Evolutionary conservation across 2,329 filamentous ascomycete species (phyloP), one percentile per base, ranked within the genome.

Genomic region (Fusarium sterilihyphosum): DNA sequence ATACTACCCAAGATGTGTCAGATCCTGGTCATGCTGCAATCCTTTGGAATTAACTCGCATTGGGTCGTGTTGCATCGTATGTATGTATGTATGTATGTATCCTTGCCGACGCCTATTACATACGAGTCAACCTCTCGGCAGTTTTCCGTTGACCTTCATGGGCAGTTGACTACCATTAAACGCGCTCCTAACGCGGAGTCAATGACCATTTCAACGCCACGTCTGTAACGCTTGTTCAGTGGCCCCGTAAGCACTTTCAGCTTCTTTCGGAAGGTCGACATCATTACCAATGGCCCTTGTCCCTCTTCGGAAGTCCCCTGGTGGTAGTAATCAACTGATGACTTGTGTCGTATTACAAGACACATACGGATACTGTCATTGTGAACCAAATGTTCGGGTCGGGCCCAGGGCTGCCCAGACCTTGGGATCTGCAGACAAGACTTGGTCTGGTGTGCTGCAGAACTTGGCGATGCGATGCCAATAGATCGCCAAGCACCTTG

Each of bases 201-300:
- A 37, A 62, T 31, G 43, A 61, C 53, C 61, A 73, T 60, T 61
- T 54, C 46, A 50, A 67, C 57, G 65, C 71, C 71, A 66, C 61
- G 63, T 61, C 56, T 62, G 41, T 44, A 58, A 69, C 58, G 29
- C 26, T 40, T 62, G 53, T 22, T 31, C 35, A 44, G 24, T 56
- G 47, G 52, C 44, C 52, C 67, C 66, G 41, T 78, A 71, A 67
- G 63, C 37, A 73, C 56, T 52, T 67, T 78, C 65, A 50, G 53
- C 76, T 76, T 46, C 33, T 73, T 78, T 57, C 33, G 76, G 76
- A 78, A 78, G 76, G 74, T 78, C 69, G 57, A 53, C 52, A 53
- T 75, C 38, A 67, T 57, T 17, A 17, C 50, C 50, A 57, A 67
- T 53, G 24, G n/a, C 54, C 47, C 59, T 65, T 65, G 56, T 61